Evolutionary conservation across 768 basidiomycete species (phyloP).

Genomic region (Gautieria morchelliformis): DNA sequence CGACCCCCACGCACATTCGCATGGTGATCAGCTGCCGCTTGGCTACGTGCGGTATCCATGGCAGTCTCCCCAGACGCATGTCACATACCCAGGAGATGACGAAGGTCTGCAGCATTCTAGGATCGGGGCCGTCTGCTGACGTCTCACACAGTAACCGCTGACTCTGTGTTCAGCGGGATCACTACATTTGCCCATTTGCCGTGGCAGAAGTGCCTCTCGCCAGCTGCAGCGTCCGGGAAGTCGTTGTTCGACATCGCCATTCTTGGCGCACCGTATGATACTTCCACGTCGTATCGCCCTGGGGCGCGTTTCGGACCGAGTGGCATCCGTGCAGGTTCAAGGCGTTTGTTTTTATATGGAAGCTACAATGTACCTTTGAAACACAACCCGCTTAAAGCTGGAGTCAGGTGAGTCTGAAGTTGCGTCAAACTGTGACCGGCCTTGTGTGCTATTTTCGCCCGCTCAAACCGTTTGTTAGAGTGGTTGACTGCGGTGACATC

Average conservation of each 20-base stretch:
- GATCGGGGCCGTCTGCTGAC: neutral
- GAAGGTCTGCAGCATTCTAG: constrained; percentile 36
- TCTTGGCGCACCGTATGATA: constrained; percentile 71
- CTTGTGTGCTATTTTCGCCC: neutral
- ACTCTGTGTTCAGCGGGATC: constrained; percentile 75
- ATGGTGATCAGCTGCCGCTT: constrained; percentile 47
- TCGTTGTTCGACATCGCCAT: constrained; percentile 71
- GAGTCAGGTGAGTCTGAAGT: constrained; percentile 31
- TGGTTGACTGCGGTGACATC: constrained; percentile 74
- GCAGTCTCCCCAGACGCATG: constrained; percentile 25
- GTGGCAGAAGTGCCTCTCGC: constrained; percentile 67
- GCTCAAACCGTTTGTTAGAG: constrained; percentile 2
- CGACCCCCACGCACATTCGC: constrained; percentile 21
- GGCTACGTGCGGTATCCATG: constrained; percentile 60
- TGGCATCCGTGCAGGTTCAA: constrained; percentile 71
- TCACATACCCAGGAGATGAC: constrained; percentile 44
- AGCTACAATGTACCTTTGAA: constrained; percentile 71
- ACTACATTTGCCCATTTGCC: constrained; percentile 84
- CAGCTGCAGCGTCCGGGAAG: constrained; percentile 33
- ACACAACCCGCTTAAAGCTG: constrained; percentile 62
- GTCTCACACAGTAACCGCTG: constrained; percentile 47
- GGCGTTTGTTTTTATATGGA: constrained; percentile 64
- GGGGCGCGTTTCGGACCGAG: constrained; percentile 83
- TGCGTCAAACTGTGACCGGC: neutral
- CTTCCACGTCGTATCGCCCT: constrained; percentile 67